Evolutionary conservation across 257 asterid species (phyloP), one percentile per base, ranked within the genome.

Genomic region (Lycium barbarum): DNA sequence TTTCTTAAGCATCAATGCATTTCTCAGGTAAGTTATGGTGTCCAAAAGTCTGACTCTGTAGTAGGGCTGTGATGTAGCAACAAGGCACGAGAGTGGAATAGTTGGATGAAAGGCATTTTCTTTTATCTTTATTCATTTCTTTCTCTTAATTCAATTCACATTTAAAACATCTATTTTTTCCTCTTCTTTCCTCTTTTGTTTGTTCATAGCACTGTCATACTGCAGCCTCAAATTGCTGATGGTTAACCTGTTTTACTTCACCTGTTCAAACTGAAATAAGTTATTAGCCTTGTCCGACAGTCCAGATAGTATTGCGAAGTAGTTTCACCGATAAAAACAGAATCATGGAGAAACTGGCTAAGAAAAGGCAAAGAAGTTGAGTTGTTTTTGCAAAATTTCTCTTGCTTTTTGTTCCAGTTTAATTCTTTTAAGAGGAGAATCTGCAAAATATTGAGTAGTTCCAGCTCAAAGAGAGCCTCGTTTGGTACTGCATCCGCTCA

Each of bases 281-380:
- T 7, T 68, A 68, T 14, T 36, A 67, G 12, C 6, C 51, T 15
- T 14, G 22, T 45, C 33, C 38, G 0, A 20, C 9, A 9, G 20
- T 45, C 81, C 57, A 73, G 81, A 58, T 74, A 73, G 43, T 20
- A 74, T 49, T 74, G 61, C 81, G 3, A 74, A 20, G 81, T 49
- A 74, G 18, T 74, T 74, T 49, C 20, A 22, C n/a, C 11, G 62
- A 18, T 74, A 49, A 51, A 11, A 22, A 47, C 3, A 3, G 10
- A 18, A 26, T 35, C 47, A 67, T 6, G 45, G 74, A 40, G 20
- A 67, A 35, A 61, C 20, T 49, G 55, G 49, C 49, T 20, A 73
- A 73, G 20, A 73, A 22, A 49, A 26, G 6, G n/a, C 43, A 20
- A 73, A 47, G 81, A 6, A 66, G n/a, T 66, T 12, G 40, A 33